Conservation (phyloP, 371 early-diverging fungal genomes). For the Mortierella sp. region DNA sequence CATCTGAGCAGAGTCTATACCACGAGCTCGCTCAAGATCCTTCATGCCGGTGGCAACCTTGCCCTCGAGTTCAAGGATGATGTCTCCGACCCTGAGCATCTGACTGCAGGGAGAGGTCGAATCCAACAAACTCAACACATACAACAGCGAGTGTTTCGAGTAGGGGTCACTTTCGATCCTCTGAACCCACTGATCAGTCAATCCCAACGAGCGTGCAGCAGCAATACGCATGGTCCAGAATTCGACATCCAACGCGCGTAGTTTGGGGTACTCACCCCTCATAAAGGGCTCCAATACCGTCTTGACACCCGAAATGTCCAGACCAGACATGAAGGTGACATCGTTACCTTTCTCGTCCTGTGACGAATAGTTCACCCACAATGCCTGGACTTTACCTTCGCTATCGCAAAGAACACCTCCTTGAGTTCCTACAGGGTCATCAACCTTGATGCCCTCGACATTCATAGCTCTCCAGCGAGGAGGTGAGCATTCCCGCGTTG, state of each 20-base stretch:
- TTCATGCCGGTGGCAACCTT: slow-evolving; percentile 76
- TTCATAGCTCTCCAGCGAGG: slow-evolving; percentile 83
- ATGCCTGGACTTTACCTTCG: slow-evolving; percentile 75
- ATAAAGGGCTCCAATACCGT: slow-evolving; percentile 59
- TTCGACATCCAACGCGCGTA: slow-evolving; percentile 78
- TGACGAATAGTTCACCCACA: slow-evolving; percentile 82
- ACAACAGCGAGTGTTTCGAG: slow-evolving; percentile 75
- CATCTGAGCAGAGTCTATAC: slow-evolving; percentile 60
- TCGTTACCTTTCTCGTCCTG: slow-evolving; percentile 77
- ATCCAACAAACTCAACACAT: slow-evolving; percentile 74
- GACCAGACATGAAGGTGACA: slow-evolving; percentile 74
- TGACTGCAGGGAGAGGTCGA: slow-evolving; percentile 66
- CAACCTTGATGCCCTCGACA: slow-evolving; percentile 80
- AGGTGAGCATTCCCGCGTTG: slow-evolving; percentile 68
- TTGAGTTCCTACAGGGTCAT: slow-evolving; percentile 70
- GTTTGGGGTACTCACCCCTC: slow-evolving; percentile 58
- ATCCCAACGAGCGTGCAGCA: slow-evolving; percentile 83
- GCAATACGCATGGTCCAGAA: slow-evolving; percentile 85
- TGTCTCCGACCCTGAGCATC: slow-evolving; percentile 83
- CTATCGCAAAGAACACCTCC: slow-evolving; percentile 79
- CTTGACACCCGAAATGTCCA: slow-evolving; percentile 61
- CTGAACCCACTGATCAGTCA: slow-evolving; percentile 82
- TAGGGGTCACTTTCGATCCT: slow-evolving; percentile 75
- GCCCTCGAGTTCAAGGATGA: slow-evolving; percentile 86
- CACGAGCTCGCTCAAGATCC: slow-evolving; percentile 66